A percentile compares a stretch with the other conserved stretches of the same genome.
Conservation (phyloP, 2,329 filamentous ascomycete genomes). For the Paraconiothyrium sp. region DNA sequence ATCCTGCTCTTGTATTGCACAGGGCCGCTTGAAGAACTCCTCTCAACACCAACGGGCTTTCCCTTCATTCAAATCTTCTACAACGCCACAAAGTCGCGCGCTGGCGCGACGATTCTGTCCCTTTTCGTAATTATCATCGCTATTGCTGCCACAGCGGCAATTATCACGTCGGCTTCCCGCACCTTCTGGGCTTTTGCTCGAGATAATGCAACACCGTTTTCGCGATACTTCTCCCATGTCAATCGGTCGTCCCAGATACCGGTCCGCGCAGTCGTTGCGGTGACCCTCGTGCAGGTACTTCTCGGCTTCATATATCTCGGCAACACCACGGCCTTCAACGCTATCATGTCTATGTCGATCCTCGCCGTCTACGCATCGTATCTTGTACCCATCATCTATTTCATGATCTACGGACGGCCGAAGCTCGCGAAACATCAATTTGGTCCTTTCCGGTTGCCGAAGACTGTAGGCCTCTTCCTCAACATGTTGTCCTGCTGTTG, state of each 20-base stretch:
- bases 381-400: slow-evolving; percentile 51
- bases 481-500: slow-evolving; percentile 57
- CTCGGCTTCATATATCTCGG: slow-evolving; percentile 53
- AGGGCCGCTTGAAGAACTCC: slow-evolving; percentile 51
- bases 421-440: slow-evolving; percentile 24
- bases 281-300: slow-evolving; percentile 41
- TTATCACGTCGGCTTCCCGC: slow-evolving; percentile 49
- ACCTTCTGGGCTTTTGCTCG: slow-evolving; percentile 54
- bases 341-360: slow-evolving; percentile 54
- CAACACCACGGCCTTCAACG: slow-evolving; percentile 56
- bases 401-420: slow-evolving; percentile 51
- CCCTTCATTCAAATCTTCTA: slow-evolving; percentile 61
- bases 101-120: slow-evolving; percentile 56
- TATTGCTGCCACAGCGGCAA: slow-evolving; percentile 33
- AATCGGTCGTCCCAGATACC: slow-evolving; percentile 45
- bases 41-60: slow-evolving; percentile 52
- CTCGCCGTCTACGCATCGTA: slow-evolving; percentile 58
- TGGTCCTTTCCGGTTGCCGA: slow-evolving; percentile 41
- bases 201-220: slow-evolving; percentile 51
- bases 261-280: slow-evolving; percentile 37
- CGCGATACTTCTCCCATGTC: slow-evolving; percentile 51
- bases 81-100: slow-evolving; percentile 28
- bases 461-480: slow-evolving; percentile 41
- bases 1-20: slow-evolving; percentile 58
- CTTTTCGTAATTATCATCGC: slow-evolving; percentile 24